Percentiles rank a stretch among this genome's conserved stretches.
Conservation (phyloP, 2,329 filamentous ascomycete genomes). For the Diplodia intermedia region DNA sequence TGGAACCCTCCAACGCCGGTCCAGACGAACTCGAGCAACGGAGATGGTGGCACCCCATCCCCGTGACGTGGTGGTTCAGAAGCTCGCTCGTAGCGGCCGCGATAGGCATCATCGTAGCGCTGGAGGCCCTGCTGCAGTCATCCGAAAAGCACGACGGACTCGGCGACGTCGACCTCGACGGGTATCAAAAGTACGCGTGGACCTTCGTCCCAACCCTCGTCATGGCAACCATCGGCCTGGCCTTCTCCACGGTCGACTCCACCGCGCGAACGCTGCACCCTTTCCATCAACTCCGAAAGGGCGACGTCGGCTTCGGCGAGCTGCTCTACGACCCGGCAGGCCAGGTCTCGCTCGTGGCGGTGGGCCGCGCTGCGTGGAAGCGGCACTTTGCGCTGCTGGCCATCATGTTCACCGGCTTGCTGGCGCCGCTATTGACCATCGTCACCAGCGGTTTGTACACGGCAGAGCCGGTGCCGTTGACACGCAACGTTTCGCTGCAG, state of each 20-base stretch:
- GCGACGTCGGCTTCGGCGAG: neutral
- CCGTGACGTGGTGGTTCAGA: neutral
- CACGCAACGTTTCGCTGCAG: neutral
- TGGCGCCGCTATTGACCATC: neutral
- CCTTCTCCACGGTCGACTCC: neutral
- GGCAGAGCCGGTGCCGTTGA: neutral
- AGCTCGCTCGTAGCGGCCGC: neutral
- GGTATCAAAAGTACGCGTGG: neutral
- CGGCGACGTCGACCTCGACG: neutral
- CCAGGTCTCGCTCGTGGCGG: neutral
- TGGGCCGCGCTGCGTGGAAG: neutral
- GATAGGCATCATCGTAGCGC: neutral
- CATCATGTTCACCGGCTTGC: neutral
- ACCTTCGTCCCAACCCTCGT: neutral
- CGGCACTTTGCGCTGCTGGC: slow-evolving; percentile 2
- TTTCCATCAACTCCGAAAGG: neutral
- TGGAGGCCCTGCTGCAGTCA: neutral
- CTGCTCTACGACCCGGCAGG: slow-evolving; percentile 2
- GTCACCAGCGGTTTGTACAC: slow-evolving; percentile 9
- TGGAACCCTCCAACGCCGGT: neutral
- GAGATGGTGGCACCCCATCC: neutral
- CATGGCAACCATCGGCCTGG: neutral
- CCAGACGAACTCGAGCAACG: neutral
- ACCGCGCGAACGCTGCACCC: neutral
- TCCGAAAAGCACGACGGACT: neutral